phyloP scores from a whole-genome alignment of 78 protist genomes.

The Salpingoeca rosetta region DNA sequence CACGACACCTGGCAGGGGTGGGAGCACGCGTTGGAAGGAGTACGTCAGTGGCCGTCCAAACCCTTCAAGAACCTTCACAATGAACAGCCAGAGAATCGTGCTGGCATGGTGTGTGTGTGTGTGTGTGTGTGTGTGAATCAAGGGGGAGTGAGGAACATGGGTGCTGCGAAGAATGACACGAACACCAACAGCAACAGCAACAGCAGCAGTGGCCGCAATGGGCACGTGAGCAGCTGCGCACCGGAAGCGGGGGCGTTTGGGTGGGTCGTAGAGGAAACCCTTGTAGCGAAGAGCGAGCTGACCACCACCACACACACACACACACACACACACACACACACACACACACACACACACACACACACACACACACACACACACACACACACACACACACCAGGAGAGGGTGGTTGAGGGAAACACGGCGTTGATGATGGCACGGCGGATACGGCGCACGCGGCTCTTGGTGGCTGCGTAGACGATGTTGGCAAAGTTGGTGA shows the following conservation, averaged over 20 bases:
- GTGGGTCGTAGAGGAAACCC: neutral
- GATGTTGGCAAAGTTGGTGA: neutral
- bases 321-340: neutral
- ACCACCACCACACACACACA: neutral
- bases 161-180: too few species aligned
- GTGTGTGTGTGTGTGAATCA: too few species aligned
- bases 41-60: neutral
- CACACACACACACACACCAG: neutral
- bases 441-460: neutral
- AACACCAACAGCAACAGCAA: too few species aligned
- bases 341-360: neutral
- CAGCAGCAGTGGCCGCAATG: too few species aligned
- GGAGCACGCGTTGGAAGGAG: constrained; percentile 37
- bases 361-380: neutral
- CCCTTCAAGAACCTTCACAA: neutral
- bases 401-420: neutral
- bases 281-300: neutral
- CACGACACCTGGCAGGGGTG: constrained; percentile 28
- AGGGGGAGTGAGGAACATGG: too few species aligned
- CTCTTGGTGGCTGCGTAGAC: neutral
- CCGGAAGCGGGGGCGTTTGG: too few species aligned
- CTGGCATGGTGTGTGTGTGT: too few species aligned
- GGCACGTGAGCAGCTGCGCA: too few species aligned
- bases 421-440: neutral
- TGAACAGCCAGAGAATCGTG: neutral